phyloP scores from a whole-genome alignment of 805 yeast genomes.

The Lipomyces oligophaga region DNA sequence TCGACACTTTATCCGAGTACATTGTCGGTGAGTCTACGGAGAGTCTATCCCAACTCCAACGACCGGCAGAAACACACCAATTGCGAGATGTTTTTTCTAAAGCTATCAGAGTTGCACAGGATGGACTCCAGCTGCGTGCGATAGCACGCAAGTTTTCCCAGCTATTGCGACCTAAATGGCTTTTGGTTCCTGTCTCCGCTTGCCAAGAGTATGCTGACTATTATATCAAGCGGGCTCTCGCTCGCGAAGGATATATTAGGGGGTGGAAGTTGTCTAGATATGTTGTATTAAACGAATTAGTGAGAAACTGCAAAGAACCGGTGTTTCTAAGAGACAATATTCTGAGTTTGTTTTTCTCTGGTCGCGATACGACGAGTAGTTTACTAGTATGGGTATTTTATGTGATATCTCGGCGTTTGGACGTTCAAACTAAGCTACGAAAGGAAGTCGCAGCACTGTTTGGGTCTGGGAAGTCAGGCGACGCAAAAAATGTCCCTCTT shows the following conservation, averaged over 20 bases:
- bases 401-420: constrained; percentile 6
- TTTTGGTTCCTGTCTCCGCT: constrained; percentile 35
- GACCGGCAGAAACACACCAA: neutral
- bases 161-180: constrained; percentile 31
- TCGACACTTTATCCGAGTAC: constrained; percentile 38
- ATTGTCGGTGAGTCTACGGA: constrained; percentile 36
- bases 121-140: constrained; percentile 21
- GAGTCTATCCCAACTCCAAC: neutral
- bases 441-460: constrained; percentile 8
- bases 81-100: constrained; percentile 19
- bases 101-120: constrained; percentile 29
- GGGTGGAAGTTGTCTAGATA: constrained; percentile 1
- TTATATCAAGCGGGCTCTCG: constrained; percentile 42
- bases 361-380: constrained; percentile 21
- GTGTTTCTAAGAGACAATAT: constrained; percentile 48
- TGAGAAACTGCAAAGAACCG: constrained; percentile 46
- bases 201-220: constrained; percentile 40
- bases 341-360: constrained; percentile 37
- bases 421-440: constrained; percentile 8
- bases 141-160: constrained; percentile 29
- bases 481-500: too few species aligned
- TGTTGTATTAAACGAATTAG: neutral
- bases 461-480: constrained; percentile 31
- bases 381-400: constrained; percentile 8
- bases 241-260: neutral